Evolutionary conservation across 2,329 filamentous ascomycete genomes (phyloP).

Genomic region (Fusarium euwallaceae): DNA sequence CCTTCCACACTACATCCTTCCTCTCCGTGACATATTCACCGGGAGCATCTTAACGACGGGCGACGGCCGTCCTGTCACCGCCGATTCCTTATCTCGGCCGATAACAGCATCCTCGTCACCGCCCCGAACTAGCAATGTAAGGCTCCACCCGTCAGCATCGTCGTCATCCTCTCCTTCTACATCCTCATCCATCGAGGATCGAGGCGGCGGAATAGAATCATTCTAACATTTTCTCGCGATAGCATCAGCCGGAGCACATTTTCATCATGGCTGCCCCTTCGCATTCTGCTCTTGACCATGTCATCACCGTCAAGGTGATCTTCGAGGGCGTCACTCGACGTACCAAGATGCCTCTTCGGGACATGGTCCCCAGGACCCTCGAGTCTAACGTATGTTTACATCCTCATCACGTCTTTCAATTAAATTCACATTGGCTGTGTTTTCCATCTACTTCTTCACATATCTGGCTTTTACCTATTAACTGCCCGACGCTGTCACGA

Average conservation of each 20-base stretch:
- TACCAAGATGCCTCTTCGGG: conserved; percentile 90
- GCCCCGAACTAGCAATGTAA: conserved; percentile 42
- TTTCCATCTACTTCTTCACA: neutral
- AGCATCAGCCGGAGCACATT: conserved; percentile 9
- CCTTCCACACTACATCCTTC: conserved; percentile 7
- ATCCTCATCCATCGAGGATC: conserved; percentile 36
- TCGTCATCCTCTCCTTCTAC: conserved; percentile 36
- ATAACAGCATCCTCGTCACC: conserved; percentile 47
- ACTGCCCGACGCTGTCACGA: neutral
- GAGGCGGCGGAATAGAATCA: conserved; percentile 9
- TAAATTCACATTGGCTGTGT: neutral
- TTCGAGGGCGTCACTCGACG: conserved; percentile 82
- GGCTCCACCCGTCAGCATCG: conserved; percentile 38
- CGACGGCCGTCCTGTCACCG: conserved; percentile 43
- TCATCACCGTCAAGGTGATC: conserved; percentile 86
- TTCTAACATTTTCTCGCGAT: conserved; percentile 11
- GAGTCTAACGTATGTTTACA: conserved; percentile 82
- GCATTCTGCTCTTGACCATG: conserved; percentile 47
- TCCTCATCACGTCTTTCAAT: neutral
- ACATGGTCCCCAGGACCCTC: conserved; percentile 80
- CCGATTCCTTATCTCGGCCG: conserved; percentile 44
- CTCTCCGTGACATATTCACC: neutral
- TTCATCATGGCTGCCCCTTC: conserved; percentile 47
- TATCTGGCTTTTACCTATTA: neutral
- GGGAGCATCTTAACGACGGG: conserved; percentile 29